phyloP scores from a whole-genome alignment of 306 rosid species.

The Chamaecrista fasciculata region DNA sequence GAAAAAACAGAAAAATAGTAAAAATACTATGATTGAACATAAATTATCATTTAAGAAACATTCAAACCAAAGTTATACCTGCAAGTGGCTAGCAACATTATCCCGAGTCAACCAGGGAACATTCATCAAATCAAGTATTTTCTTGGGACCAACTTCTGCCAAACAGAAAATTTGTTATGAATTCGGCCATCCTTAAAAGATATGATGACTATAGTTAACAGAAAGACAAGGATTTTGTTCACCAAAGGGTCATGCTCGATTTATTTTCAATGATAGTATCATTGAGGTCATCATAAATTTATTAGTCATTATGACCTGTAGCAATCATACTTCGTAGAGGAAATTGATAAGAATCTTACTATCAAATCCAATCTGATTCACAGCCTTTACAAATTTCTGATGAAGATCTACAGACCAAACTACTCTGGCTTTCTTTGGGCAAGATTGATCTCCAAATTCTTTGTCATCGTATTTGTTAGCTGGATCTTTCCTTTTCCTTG shows the following conservation, averaged over 20 bases:
- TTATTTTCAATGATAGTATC: neutral
- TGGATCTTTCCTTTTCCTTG: slow-evolving; percentile 58
- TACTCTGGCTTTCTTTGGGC: slow-evolving; percentile 73
- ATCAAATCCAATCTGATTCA: slow-evolving; percentile 77
- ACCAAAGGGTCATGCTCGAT: neutral
- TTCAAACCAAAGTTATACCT: slow-evolving; percentile 45
- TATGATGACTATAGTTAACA: slow-evolving; percentile 25
- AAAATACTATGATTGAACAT: neutral
- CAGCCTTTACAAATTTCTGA: slow-evolving; percentile 88
- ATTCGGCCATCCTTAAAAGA: slow-evolving; percentile 19
- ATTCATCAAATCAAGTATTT: slow-evolving; percentile 84
- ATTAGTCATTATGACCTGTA: neutral
- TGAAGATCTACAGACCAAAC: slow-evolving; percentile 95
- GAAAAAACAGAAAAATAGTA: neutral
- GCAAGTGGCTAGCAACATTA: slow-evolving; percentile 90
- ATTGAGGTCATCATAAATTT: neutral
- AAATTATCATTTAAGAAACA: slow-evolving; percentile 21
- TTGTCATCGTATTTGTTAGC: slow-evolving; percentile 58
- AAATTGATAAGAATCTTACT: slow-evolving; percentile 50
- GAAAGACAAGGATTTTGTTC: neutral
- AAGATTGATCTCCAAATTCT: slow-evolving; percentile 57
- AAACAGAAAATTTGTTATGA: slow-evolving; percentile 50
- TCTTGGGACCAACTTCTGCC: slow-evolving; percentile 93
- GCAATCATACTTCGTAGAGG: neutral
- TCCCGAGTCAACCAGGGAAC: slow-evolving; percentile 80